Evolutionary conservation across 352 stramenopile species (phyloP), one percentile per base, ranked within the genome.

Genomic region (Phytophthora sp.): DNA sequence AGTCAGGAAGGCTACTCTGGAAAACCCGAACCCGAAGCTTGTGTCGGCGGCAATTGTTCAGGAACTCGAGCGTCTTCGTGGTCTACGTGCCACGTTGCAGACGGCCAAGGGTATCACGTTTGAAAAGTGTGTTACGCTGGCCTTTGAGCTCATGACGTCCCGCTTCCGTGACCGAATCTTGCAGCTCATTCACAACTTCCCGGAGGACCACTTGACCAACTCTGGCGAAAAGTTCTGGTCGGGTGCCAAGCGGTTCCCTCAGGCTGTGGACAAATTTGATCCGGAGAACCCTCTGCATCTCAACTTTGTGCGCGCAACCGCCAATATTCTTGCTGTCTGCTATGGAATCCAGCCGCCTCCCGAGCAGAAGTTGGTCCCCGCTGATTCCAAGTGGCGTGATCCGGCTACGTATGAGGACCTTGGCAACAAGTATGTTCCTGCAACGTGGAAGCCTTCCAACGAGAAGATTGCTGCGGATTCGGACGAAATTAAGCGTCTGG

Each of bases 131-230:
- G 74, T 91, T 46, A 66, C 79, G 34, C 42, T 90, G 41, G 85
- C 91, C 2, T 84, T 89, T 24, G 76, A 87, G 3, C 62, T 94
- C 6, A 87, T 98, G 74, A 89, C 85, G 24, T 77, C 74, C 24
- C 72, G 77, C 6, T 97, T 97, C 74, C 87, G 92, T 48, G 92
- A 98, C 61, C 84, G 85, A 38, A 96, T 98, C 55, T 55, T 96
- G 44, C 88, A 97, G 54, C 76, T 94, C 11, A 87, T 91, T 45
- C 79, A 89, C 66, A 92, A 93, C 46, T 94, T 94, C 53, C 84
- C 84, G 5, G 86, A 93, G 58, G 77, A 96, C 31, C 86, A 96
- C 46, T 34, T 93, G 59, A 93, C 82, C 10, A 92, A 91, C 67
- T 87, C 82, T 18, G 83, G 83, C 17, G 86, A 93, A 49, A 87